Evolutionary conservation across 1,139 yeast genomes (phyloP).

Genomic region (Lodderomyces metapsilosis): DNA sequence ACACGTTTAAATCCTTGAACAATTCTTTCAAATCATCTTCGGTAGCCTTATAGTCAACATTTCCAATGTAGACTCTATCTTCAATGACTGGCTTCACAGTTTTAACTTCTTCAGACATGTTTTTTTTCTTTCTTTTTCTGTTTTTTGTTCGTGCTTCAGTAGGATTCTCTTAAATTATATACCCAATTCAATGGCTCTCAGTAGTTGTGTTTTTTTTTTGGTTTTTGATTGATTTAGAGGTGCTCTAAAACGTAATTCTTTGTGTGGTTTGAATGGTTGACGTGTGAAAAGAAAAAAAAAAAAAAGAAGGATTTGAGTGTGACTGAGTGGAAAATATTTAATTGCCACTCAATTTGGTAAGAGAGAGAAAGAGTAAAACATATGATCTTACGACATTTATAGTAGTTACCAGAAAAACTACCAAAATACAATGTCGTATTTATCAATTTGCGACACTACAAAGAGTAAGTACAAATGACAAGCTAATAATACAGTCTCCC

Average conservation of each 20-base stretch:
- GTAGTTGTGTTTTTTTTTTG: neutral
- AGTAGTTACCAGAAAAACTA: neutral
- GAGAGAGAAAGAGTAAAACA: neutral
- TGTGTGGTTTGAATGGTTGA: neutral
- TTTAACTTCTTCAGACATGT: conserved; percentile 14
- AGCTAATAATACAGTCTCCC: too few species aligned
- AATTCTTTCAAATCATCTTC: conserved; percentile 50
- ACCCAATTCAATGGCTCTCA: neutral
- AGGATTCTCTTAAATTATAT: neutral
- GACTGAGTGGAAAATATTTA: neutral
- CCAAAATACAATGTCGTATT: neutral
- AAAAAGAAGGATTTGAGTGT: neutral
- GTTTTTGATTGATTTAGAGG: neutral
- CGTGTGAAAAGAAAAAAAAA: neutral
- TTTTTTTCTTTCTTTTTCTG: neutral
- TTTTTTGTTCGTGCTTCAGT: neutral
- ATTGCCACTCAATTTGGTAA: too few species aligned
- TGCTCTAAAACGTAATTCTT: neutral
- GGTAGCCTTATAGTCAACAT: conserved; percentile 51
- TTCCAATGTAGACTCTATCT: conserved; percentile 51
- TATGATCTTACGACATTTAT: conserved; percentile 1
- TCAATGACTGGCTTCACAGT: conserved; percentile 31
- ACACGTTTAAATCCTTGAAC: conserved; percentile 39
- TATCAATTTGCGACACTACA: neutral
- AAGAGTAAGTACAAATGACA: neutral